Evolutionary conservation across 768 basidiomycete species (phyloP), one percentile per base, ranked within the genome.

Genomic region (Boletus vermiculosoides): DNA sequence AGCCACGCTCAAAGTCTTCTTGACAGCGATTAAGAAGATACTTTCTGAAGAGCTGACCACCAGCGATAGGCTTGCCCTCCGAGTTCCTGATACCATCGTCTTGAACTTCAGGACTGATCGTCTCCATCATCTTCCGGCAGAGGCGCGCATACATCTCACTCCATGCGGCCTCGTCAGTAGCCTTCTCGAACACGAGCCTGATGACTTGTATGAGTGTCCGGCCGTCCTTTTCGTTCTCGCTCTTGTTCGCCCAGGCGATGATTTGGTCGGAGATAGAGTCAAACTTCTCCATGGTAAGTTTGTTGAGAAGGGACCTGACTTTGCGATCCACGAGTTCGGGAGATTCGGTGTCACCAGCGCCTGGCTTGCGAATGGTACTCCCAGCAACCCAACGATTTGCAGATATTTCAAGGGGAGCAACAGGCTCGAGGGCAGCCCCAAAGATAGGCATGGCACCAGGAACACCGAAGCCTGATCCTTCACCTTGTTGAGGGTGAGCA

Each of bases 121-220:
- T 85, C 74, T 94, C 92, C 90, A 95, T 92, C 85, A 98, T 90
- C 82, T 94, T 92, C 62, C 92, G 80, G 71, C 95, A 98, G 39
- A 99, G 78, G 33, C 90, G 86, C 31, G 96, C 96, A 71, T 99
- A 98, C 93, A 98, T 98, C 78, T 92, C 90, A 2, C 92, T 95
- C 90, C 92, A 95, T 10, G 87, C 84, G 42, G 92, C 92, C 72
- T 97, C 95, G 71, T 97, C 94, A 8, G 92, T 97, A 11, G 94
- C 95, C 80, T 95, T 97, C 74, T 97, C 96, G 72, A 97, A 98
- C 33, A 98, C 91, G 51, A 97, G 87, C 56, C 88, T 85, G 73
- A 97, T 98, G 70, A 98, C 96, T 65, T 94, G 92, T 64, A 96
- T 96, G 58, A 98, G 84, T 4, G 94, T 96, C 62, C 89, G 85